Conservation (phyloP, 2,329 filamentous ascomycete species). For the Phialophora tarda region DNA sequence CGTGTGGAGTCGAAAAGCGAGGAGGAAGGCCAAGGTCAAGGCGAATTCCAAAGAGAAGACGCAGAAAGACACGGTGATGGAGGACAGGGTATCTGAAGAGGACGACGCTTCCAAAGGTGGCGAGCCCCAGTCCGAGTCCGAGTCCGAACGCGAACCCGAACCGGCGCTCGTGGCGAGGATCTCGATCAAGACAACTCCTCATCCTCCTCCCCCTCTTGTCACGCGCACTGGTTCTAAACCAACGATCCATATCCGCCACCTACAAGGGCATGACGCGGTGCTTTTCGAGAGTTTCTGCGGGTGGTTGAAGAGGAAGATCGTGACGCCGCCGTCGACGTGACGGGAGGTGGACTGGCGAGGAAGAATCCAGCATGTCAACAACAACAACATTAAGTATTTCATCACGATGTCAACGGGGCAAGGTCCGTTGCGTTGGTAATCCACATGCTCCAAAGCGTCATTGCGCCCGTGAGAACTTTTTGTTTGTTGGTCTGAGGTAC, state of each 20-base stretch:
- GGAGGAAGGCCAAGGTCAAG: slow-evolving; percentile 57
- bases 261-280: slow-evolving; percentile 73
- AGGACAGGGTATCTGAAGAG: slow-evolving; percentile 41
- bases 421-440: not conserved
- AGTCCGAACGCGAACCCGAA: slow-evolving; percentile 19
- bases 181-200: slow-evolving; percentile 5
- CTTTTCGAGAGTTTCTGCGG: slow-evolving; percentile 89
- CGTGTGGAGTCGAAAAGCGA: slow-evolving; percentile 78
- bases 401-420: not conserved
- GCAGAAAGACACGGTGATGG: slow-evolving; percentile 55
- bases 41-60: slow-evolving; percentile 45
- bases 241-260: slow-evolving; percentile 67
- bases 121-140: slow-evolving; percentile 14
- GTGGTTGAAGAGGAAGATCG: slow-evolving; percentile 67
- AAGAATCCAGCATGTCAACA: not conserved
- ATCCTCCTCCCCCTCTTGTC: not conserved
- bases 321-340: not conserved
- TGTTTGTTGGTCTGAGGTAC: not conserved
- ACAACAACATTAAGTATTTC: not conserved
- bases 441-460: not conserved
- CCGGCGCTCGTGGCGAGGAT: slow-evolving; percentile 29
- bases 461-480: not conserved
- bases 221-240: not conserved
- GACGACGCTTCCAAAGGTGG: not conserved
- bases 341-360: not conserved